Evolutionary conservation across 2,329 filamentous ascomycete species (phyloP), one percentile per base, ranked within the genome.

Genomic region (Xylaria digitata): DNA sequence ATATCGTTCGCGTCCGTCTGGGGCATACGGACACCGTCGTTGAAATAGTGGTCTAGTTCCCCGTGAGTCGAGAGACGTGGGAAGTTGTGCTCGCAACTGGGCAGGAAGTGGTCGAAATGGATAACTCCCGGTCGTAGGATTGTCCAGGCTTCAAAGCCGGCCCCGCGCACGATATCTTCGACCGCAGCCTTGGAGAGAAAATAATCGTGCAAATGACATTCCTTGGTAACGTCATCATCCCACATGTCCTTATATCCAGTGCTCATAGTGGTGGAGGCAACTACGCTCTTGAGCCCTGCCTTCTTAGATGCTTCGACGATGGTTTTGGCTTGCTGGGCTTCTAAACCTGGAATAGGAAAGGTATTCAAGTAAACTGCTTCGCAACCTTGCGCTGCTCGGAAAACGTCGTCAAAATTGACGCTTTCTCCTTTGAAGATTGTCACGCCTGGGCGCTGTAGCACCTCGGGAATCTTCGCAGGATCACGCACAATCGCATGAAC

Each of bases 401-500:
- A 71, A 26, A 81, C 68, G 0, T 70, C 75, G 0, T 79, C 75
- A n/a, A 73, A 70, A 19, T 79, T 73, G 6, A 66, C 70, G 68
- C 75, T 80, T 13, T 80, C 76, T 8, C 79, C 79, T 56, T 80
- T 67, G 66, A 81, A 80, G 21, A 81, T 8, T 0, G 75, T 79
- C 43, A 80, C 72, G 4, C 69, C 69, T 0, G 73, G 69, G 7
- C 67, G 23, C 2, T 75, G 58, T 15, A 80, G 67, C 59, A 72
- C 42, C 0, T 64, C 6, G 0, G 76, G 75, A 3, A 75, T 55
- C 26, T 77, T 78, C n/a, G 75, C 54, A 6, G 72, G 74, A 50
- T 81, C 69, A 52, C 79, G 78, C 0, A 80, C 78, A 3, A 81
- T 61, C 0, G 77, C 79, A 40, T 81, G 79, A 56, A 81, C 64